Evolutionary conservation across 176 grass and related monocot species (phyloP), one percentile per base, ranked within the genome.

Genomic region (Phoenix dactylifera): DNA sequence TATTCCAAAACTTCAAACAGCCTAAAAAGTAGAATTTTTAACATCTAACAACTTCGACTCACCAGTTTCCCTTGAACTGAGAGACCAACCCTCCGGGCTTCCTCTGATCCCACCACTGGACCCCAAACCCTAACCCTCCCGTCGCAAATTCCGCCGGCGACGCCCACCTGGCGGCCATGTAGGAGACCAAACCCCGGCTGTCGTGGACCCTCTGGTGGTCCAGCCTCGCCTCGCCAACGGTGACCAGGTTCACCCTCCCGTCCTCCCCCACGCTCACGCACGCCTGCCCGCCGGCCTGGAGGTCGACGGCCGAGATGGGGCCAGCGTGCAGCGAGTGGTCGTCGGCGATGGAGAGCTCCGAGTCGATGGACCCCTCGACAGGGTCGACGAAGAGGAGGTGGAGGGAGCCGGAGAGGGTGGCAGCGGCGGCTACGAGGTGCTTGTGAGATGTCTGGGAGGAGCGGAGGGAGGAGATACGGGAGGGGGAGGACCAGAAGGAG

Each of bases 91-190:
- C 75, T 1, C 73, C 67, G n/a, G 78, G 81, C 64, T 82, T 89
- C 82, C 86, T 78, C 23, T 60, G 71, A 71, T 89, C 86, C 82
- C 82, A 89, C 86, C 86, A 89, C 54, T 85, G 86, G 22, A 89
- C 71, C 3, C 78, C 74, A 30, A 79, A 75, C 26, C 86, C 82
- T 5, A 69, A 58, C 9, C 81, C 86, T 10, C 81, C 81, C 10
- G 86, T 89, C 25, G 86, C 86, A 58, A 89, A 85, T 78, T 89
- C 86, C 18, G 59, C 71, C 2, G 75, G 60, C 7, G 86, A 89
- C 7, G 74, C 82, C 78, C 74, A 89, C 49, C 56, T 79, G 28
- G 75, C 82, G 12, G 82, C 52, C 62, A 58, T 69, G 72, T 89
- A 89, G 49, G 77, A 76, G 2, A 64, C 53, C 78, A 85, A 78